Base-by-base conservation (phyloP, 208 protist genomes). In the Leishmania amazonensis region DNA sequence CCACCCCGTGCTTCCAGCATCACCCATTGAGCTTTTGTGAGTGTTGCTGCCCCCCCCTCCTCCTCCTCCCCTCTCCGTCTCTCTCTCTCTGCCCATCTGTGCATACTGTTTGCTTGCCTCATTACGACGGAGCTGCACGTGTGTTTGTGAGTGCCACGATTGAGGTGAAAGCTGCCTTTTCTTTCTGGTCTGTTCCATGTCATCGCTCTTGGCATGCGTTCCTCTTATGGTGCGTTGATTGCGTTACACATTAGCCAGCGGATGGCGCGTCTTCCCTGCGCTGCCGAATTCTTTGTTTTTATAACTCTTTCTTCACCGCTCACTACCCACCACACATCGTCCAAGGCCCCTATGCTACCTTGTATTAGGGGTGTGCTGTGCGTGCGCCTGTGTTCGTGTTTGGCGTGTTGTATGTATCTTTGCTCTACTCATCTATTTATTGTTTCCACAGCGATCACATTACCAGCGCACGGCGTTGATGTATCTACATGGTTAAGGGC, bases 171-270 rank as follows among this genome's bases (percentile, higher is more conserved):
- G 31, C n/a, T 38, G 17, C 65, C 35, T 28, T 70, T 70, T 28
- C 40, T 47, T 70, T 45, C 47, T 75, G 31, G 15, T 62, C 45
- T 83, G 24, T 45, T 74, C 73, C 62, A 45, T 79, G 21, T 78
- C 31, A 31, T 77, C 67, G 45, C 51, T 80, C 67, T 53, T 84
- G 42, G 7, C 31, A 3, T 19, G 57, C 57, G 13, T 68, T 68
- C 17, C 35, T 60, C 40, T 8, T 67, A 3, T 45, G 60, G 7
- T 65, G n/a, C 28, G 3, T 35, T 17, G n/a, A 65, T 28, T 13
- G 60, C 60, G 60, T 13, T 35, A 13, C 60, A 35, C 21, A 65
- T n/a, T 38, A 13, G 60, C n/a, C 1, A 38, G n/a, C 21, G 38
- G 60, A 38, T 65, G 60, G 31, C 38, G 40, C 60, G 8, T 78